Percentiles rank a stretch among this genome's conserved stretches.
These are phyloP conservation scores for Pythium utonaiense DNA, from an alignment of 352 stramenopile genomes.

Conservation along the genomic window DNA sequence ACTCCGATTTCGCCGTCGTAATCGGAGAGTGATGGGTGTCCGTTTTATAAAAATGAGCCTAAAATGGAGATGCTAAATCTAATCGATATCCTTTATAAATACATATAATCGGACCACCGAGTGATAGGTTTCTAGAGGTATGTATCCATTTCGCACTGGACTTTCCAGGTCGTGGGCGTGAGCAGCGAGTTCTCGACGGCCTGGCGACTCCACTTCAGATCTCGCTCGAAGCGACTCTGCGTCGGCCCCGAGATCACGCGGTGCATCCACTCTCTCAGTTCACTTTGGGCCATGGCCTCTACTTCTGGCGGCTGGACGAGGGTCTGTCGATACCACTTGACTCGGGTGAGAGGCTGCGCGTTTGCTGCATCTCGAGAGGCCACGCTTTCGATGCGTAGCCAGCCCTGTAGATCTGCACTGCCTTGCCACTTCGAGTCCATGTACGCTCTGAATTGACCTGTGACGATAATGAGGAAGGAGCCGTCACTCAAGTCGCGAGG, in stretches of 20 bases:
- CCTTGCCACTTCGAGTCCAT: not conserved
- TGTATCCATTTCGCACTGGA: no score
- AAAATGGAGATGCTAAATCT: no score
- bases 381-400: not conserved
- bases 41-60: no score
- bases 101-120: no score
- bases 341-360: not conserved
- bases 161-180: no score
- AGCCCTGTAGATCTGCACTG: not conserved
- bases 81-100: no score
- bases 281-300: not conserved
- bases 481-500: not conserved
- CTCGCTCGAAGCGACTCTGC: not conserved
- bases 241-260: not conserved
- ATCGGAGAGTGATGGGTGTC: no score
- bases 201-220: not conserved
- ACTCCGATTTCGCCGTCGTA: no score
- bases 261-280: not conserved
- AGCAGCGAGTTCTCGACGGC: not conserved
- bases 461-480: not conserved
- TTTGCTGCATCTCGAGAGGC: not conserved
- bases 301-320: not conserved
- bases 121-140: no score
- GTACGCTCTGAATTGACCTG: not conserved
- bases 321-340: slow-evolving; percentile 2